These are phyloP conservation scores for Durotheca rogersii DNA, from an alignment of 495 filamentous ascomycete genomes.

Conservation along the genomic window DNA sequence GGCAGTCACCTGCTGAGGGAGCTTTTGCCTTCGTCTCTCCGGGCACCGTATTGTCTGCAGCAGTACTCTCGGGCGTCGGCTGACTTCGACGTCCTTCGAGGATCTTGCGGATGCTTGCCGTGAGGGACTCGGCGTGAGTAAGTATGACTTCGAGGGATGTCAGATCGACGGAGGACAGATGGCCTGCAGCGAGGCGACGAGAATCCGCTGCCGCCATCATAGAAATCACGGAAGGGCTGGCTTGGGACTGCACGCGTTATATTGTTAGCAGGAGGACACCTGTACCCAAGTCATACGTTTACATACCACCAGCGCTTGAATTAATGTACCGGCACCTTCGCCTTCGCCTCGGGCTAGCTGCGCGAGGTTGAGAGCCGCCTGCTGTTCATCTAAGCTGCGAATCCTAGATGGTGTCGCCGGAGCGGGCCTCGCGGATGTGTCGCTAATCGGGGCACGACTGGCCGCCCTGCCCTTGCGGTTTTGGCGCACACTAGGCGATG, in stretches of 20 bases:
- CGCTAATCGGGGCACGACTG: slow-evolving; percentile 1
- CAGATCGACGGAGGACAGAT: slow-evolving; percentile 24
- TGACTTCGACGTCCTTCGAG: slow-evolving; percentile 13
- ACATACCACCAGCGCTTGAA: slow-evolving; percentile 49
- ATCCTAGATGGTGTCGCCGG: slow-evolving; percentile 14
- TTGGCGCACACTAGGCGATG: slow-evolving; percentile 31
- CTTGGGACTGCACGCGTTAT: slow-evolving; percentile 35
- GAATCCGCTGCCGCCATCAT: slow-evolving; percentile 40
- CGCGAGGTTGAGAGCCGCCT: slow-evolving; percentile 58
- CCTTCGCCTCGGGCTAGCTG: slow-evolving; percentile 41
- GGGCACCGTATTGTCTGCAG: not conserved
- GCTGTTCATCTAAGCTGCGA: slow-evolving; percentile 45
- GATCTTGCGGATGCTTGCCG: slow-evolving; percentile 15
- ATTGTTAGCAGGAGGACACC: too few relatives aligned
- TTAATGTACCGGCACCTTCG: slow-evolving; percentile 38
- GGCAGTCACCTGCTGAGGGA: slow-evolving; percentile 9
- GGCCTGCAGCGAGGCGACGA: slow-evolving; percentile 30
- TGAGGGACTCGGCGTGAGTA: slow-evolving; percentile 28
- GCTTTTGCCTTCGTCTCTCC: slow-evolving; percentile 4
- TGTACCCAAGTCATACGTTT: too few relatives aligned
- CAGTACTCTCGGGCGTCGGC: not conserved
- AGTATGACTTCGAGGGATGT: slow-evolving; percentile 32
- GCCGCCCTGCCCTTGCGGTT: slow-evolving; percentile 14
- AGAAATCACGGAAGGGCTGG: slow-evolving; percentile 37
- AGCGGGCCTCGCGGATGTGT: slow-evolving; percentile 23